Percentiles rank a stretch among this genome's conserved stretches.
phyloP scores from a whole-genome alignment of 768 basidiomycete genomes.

The Phanerochaete sordida region DNA sequence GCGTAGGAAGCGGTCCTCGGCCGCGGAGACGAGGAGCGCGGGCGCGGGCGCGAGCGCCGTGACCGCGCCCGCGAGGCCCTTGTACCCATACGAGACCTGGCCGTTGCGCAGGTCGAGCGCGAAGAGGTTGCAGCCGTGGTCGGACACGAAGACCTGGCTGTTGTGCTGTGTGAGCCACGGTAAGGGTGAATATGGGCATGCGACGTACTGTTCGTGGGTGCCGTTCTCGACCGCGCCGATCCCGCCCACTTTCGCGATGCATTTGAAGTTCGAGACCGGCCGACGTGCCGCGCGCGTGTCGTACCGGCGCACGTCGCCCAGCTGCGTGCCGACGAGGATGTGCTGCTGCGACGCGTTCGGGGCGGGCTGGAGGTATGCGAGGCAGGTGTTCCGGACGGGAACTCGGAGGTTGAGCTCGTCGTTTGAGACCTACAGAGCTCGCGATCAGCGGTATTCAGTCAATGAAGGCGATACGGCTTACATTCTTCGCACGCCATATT shows the following conservation, averaged over 20 bases:
- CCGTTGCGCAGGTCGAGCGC: slow-evolving; percentile 72
- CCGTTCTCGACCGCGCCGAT: slow-evolving; percentile 59
- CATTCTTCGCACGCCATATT: slow-evolving; percentile 84
- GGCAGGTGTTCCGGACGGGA: slow-evolving; percentile 70
- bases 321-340: slow-evolving; percentile 66
- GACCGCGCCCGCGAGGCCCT: slow-evolving; percentile 72
- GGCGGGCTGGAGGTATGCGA: slow-evolving; percentile 53
- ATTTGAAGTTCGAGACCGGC: slow-evolving; percentile 67
- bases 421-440: slow-evolving; percentile 78
- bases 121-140: slow-evolving; percentile 59
- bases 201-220: slow-evolving; percentile 57
- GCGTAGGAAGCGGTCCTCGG: slow-evolving; percentile 68
- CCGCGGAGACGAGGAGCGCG: slow-evolving; percentile 51
- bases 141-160: slow-evolving; percentile 70
- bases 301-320: slow-evolving; percentile 73
- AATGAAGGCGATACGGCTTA: slow-evolving; percentile 25
- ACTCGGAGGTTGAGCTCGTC: slow-evolving; percentile 73
- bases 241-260: slow-evolving; percentile 57
- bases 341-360: slow-evolving; percentile 36
- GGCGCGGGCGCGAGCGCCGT: slow-evolving; percentile 59
- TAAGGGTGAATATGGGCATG: background rate
- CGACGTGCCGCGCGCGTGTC: slow-evolving; percentile 68
- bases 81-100: slow-evolving; percentile 58
- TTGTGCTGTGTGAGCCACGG: background rate
- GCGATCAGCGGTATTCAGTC: background rate